Percentiles rank a stretch among this genome's conserved stretches.
Conservation (phyloP, 768 basidiomycete species). For the Austroboletus festivus region DNA sequence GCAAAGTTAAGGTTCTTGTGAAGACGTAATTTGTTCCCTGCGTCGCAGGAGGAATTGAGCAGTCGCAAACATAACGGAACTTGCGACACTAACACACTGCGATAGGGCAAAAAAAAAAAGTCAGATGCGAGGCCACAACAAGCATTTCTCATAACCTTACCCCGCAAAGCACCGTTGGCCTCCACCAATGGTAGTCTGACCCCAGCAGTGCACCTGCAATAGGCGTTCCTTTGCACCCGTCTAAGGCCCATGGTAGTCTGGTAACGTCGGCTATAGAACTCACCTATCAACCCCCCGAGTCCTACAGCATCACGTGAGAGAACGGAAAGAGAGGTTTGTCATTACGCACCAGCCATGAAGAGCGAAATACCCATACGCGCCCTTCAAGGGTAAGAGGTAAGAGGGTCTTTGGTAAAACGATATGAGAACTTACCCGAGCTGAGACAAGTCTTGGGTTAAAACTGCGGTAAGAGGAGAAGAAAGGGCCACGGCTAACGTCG, state of each 20-base stretch:
- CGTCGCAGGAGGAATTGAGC: slow-evolving; percentile 9
- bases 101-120: not conserved
- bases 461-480: slow-evolving; percentile 42
- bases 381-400: slow-evolving; percentile 9
- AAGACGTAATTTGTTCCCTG: not conserved
- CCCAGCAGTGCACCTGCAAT: slow-evolving; percentile 55
- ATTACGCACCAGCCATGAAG: slow-evolving; percentile 39
- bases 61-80: slow-evolving; percentile 13
- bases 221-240: slow-evolving; percentile 42
- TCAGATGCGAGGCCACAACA: slow-evolving; percentile 1
- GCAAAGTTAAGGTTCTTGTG: no score
- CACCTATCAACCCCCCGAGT: slow-evolving; percentile 23
- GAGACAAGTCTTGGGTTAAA: slow-evolving; percentile 41
- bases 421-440: slow-evolving; percentile 41
- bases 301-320: slow-evolving; percentile 15
- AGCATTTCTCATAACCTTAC: slow-evolving; percentile 15
- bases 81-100: slow-evolving; percentile 17
- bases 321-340: not conserved
- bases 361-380: slow-evolving; percentile 48
- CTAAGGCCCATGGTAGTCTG: slow-evolving; percentile 19
- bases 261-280: not conserved
- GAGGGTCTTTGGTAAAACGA: not conserved
- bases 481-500: slow-evolving; percentile 34
- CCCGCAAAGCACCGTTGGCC: slow-evolving; percentile 50
- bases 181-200: slow-evolving; percentile 52